Evolutionary conservation across 164 flowering plant genomes (phyloP).

Genomic region (Chimonanthus salicifolius): DNA sequence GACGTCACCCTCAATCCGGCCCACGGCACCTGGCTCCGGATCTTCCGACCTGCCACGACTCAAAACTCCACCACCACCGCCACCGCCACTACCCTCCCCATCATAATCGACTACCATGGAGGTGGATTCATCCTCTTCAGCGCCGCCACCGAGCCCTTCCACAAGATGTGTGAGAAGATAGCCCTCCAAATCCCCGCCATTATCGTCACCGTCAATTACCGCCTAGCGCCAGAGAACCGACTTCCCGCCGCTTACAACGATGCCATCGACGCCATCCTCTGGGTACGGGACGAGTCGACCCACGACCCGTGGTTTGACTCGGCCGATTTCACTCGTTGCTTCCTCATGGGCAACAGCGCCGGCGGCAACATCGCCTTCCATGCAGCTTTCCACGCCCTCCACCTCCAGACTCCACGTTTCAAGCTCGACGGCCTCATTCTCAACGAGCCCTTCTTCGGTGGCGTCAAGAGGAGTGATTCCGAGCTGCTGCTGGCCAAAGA

Average conservation of each 20-base stretch:
- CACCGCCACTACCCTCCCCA: constrained; percentile 28
- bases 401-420: constrained; percentile 10
- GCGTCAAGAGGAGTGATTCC: constrained; percentile 36
- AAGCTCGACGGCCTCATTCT: neutral
- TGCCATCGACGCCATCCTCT: constrained; percentile 33
- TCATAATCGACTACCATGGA: constrained; percentile 43
- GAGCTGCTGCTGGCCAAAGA: constrained; percentile 3
- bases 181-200: constrained; percentile 21
- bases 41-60: constrained; percentile 23
- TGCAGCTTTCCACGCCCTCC: constrained; percentile 32
- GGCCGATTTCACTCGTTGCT: constrained; percentile 43
- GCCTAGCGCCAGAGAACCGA: constrained; percentile 52
- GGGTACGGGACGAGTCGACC: constrained; percentile 17
- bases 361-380: constrained; percentile 61
- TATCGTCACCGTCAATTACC: constrained; percentile 44
- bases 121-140: constrained; percentile 40
- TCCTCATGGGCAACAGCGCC: constrained; percentile 59
- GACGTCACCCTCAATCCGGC: constrained; percentile 20
- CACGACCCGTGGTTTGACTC: constrained; percentile 41
- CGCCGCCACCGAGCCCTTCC: constrained; percentile 14
- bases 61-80: constrained; percentile 3
- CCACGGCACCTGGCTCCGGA: constrained; percentile 29
- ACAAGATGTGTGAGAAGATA: constrained; percentile 21
- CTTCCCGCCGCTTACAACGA: constrained; percentile 63
- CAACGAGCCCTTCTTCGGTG: constrained; percentile 7